A percentile compares a stretch with the other conserved stretches of the same genome.
Conservation (phyloP, 202 grass and related monocot genomes). For the Schoenoplectus triqueter region DNA sequence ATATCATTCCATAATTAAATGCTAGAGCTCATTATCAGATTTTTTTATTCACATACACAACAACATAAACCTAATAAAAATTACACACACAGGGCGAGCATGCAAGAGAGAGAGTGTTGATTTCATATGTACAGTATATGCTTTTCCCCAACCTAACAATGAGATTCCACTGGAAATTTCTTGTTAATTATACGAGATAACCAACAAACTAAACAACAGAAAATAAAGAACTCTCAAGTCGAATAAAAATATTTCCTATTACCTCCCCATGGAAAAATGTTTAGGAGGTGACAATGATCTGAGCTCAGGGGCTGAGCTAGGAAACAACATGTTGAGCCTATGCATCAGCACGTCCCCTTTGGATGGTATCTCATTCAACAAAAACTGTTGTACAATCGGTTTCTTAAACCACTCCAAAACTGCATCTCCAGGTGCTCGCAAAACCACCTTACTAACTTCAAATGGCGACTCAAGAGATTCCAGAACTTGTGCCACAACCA, state of each 20-base stretch:
- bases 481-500: conserved; percentile 82
- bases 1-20: not conserved
- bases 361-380: conserved; percentile 93
- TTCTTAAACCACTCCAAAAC: conserved; percentile 97
- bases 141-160: not conserved
- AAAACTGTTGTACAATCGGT: conserved; percentile 92
- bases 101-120: not conserved
- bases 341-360: conserved; percentile 93
- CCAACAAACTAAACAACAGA: not conserved
- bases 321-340: conserved; percentile 89
- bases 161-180: not conserved
- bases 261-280: conserved; percentile 62
- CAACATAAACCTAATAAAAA: not conserved
- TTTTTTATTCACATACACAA: not conserved
- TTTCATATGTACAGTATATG: conserved; percentile 24
- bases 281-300: conserved; percentile 62
- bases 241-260: conserved; percentile 47
- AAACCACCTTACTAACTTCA: conserved; percentile 88
- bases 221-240: not conserved
- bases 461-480: conserved; percentile 76
- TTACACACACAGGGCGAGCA: not conserved
- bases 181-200: conserved; percentile 5
- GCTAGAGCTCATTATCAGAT: not conserved
- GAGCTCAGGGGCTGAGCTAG: conserved; percentile 72
- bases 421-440: conserved; percentile 65